These are phyloP conservation scores for Pestalotiopsis sp. DNA, from an alignment of 2,329 filamentous ascomycete species.

Conservation along the genomic window DNA sequence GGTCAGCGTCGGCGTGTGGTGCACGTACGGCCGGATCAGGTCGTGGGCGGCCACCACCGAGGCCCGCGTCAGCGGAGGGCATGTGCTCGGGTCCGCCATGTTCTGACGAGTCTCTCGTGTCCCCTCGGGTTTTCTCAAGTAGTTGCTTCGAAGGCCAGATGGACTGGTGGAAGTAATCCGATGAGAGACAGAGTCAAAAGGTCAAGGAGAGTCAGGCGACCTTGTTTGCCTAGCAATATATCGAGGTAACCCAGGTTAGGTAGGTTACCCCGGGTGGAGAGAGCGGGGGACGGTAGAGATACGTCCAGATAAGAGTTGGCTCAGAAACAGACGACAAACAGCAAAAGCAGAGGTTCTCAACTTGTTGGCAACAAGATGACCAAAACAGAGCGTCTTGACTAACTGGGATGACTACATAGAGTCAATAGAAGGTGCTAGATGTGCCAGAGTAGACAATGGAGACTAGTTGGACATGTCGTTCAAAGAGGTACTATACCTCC, in stretches of 20 bases:
- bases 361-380: not conserved
- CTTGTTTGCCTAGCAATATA: not conserved
- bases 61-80: slow-evolving; percentile 69
- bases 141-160: too few relatives aligned
- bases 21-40: slow-evolving; percentile 75
- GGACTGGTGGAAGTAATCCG: not conserved
- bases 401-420: not conserved
- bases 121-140: too few relatives aligned
- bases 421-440: not conserved
- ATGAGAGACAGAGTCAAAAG: not conserved
- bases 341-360: not conserved
- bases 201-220: not conserved
- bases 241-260: too few relatives aligned
- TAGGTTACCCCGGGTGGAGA: not conserved
- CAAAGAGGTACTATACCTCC: not conserved
- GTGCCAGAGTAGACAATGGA: not conserved
- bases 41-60: slow-evolving; percentile 74
- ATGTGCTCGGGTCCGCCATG: slow-evolving; percentile 58
- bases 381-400: not conserved
- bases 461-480: not conserved
- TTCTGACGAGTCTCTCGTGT: not conserved
- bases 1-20: slow-evolving; percentile 82
- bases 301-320: not conserved
- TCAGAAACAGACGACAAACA: not conserved
- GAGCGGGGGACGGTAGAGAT: not conserved